Evolutionary conservation across 495 filamentous ascomycete species (phyloP).

Genomic region (Penicillium macrosclerotiorum): DNA sequence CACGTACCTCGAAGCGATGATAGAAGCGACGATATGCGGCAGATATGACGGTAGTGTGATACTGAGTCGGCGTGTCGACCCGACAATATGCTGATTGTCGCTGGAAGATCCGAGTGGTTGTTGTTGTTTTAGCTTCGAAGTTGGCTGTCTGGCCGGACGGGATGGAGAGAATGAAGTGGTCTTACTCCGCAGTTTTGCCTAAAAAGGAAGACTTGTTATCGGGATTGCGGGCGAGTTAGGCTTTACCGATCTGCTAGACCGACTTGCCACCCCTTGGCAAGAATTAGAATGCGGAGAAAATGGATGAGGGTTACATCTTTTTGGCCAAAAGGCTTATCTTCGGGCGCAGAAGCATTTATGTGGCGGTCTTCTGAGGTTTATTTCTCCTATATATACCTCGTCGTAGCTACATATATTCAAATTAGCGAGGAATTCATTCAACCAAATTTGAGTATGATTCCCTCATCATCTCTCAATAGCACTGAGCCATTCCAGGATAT

Average conservation of each 20-base stretch:
- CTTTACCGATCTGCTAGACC: neutral
- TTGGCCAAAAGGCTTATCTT: conserved; percentile 5
- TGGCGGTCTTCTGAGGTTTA: too few species aligned
- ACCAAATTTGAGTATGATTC: too few species aligned
- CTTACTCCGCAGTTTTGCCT: conserved; percentile 23
- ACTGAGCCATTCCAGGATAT: neutral
- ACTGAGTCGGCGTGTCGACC: neutral
- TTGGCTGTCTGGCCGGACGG: neutral
- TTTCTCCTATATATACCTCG: too few species aligned
- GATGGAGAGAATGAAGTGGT: neutral
- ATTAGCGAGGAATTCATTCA: neutral
- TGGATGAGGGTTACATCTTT: neutral
- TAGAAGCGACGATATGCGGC: neutral
- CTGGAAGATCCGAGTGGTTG: conserved; percentile 13
- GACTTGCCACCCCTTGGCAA: neutral
- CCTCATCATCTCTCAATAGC: too few species aligned
- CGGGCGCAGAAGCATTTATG: neutral
- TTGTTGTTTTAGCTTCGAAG: neutral
- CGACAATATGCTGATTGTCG: conserved; percentile 8
- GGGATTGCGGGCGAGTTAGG: neutral
- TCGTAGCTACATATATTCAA: neutral
- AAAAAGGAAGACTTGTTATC: conserved; percentile 14
- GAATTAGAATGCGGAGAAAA: neutral
- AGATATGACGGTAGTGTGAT: neutral
- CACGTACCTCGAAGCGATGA: neutral